Percentiles rank a stretch among this genome's conserved stretches.
Conservation (phyloP, 768 basidiomycete genomes). For the Leccinum fibrillosum region DNA sequence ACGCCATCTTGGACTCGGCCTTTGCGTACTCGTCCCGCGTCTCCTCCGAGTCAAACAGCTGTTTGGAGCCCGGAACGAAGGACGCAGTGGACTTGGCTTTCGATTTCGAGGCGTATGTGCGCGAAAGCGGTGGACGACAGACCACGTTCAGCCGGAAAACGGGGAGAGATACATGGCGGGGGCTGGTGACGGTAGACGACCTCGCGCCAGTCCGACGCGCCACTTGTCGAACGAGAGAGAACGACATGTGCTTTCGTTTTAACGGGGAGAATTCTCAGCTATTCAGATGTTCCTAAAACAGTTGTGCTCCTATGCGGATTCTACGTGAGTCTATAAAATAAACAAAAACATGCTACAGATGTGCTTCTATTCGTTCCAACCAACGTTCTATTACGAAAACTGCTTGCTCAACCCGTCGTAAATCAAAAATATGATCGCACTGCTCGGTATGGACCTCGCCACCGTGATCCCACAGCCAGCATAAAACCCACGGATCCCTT, state of each 20-base stretch:
- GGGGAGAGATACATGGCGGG: background rate
- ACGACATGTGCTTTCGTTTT: slow-evolving; percentile 4
- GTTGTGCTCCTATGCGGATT: background rate
- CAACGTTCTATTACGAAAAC: slow-evolving; percentile 37
- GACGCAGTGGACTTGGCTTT: slow-evolving; percentile 49
- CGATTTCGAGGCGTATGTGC: slow-evolving; percentile 28
- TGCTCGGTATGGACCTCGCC: slow-evolving; percentile 79
- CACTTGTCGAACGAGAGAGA: slow-evolving; percentile 6
- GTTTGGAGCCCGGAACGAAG: slow-evolving; percentile 68
- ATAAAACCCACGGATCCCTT: slow-evolving; percentile 84
- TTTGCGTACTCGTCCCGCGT: slow-evolving; percentile 60
- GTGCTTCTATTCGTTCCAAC: background rate
- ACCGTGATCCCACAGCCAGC: slow-evolving; percentile 93
- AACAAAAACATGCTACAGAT: background rate
- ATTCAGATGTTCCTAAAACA: background rate
- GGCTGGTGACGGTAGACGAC: background rate
- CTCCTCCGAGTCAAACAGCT: slow-evolving; percentile 50
- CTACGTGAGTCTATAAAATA: background rate
- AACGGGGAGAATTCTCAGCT: background rate
- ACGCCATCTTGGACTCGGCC: slow-evolving; percentile 60
- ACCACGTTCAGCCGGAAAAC: background rate
- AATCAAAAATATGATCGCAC: slow-evolving; percentile 89
- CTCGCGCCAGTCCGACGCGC: slow-evolving; percentile 1
- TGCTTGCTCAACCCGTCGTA: slow-evolving; percentile 71
- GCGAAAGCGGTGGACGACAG: background rate